phyloP scores from a whole-genome alignment of 140 eudicot species.

The Cichorium intybus region DNA sequence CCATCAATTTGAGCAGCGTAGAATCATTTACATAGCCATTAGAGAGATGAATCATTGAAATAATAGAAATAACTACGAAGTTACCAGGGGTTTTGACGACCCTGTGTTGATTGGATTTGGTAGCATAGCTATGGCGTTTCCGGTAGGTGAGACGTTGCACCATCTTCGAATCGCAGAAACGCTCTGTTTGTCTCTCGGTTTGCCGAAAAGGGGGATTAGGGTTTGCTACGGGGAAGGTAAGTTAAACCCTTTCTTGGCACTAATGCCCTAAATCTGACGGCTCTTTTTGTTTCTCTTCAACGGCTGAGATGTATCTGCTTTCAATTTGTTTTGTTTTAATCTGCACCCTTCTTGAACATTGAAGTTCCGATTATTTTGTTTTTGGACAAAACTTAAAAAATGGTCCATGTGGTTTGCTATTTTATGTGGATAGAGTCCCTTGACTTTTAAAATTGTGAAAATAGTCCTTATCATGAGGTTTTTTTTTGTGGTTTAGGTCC shows the following conservation, averaged over 20 bases:
- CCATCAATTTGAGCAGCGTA: background rate
- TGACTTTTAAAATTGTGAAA: too few species aligned
- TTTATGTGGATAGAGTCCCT: too few species aligned
- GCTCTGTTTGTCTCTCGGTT: background rate
- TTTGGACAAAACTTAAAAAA: too few species aligned
- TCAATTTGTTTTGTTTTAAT: background rate
- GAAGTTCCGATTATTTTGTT: too few species aligned
- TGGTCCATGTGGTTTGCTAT: too few species aligned
- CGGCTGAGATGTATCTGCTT: background rate
- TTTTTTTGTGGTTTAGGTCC: too few species aligned
- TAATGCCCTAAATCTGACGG: slow-evolving; percentile 22
- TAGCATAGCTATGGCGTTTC: slow-evolving; percentile 43
- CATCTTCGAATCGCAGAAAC: slow-evolving; percentile 19
- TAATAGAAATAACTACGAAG: background rate
- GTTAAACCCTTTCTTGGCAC: background rate
- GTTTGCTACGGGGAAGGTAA: background rate
- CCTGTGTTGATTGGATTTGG: slow-evolving; percentile 47
- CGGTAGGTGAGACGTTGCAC: slow-evolving; percentile 43
- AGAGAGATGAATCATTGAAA: background rate
- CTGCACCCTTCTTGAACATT: too few species aligned
- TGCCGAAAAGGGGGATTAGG: background rate
- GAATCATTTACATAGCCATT: background rate
- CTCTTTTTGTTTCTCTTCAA: background rate
- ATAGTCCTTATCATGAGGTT: too few species aligned
- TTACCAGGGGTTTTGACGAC: slow-evolving; percentile 47